phyloP scores from a whole-genome alignment of 2,329 filamentous ascomycete genomes.

The Colletotrichum siamense region DNA sequence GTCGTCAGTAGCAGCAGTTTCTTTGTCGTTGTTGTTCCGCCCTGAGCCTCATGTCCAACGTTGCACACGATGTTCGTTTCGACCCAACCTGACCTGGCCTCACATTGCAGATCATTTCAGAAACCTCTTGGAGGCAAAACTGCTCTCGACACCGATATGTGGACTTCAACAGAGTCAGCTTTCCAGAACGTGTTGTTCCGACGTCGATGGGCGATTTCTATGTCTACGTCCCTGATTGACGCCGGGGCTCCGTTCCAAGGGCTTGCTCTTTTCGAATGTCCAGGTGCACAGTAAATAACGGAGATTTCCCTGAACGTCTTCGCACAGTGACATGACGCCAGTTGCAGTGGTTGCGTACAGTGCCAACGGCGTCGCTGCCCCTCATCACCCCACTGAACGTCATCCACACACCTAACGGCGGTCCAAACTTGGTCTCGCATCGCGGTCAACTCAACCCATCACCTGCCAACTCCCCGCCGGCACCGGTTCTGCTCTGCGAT shows the following conservation, averaged over 20 bases:
- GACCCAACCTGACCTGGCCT: background rate
- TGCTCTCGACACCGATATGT: background rate
- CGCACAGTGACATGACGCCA: too few relatives aligned
- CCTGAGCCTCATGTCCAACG: background rate
- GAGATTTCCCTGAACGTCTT: background rate
- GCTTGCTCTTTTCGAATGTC: background rate
- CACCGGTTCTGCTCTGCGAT: background rate
- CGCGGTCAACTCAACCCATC: background rate
- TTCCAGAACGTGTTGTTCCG: background rate
- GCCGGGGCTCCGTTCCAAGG: background rate
- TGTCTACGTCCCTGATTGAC: background rate
- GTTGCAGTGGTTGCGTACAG: background rate
- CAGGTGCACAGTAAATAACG: background rate
- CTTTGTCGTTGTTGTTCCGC: background rate
- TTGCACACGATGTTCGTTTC: background rate
- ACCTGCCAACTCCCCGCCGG: background rate
- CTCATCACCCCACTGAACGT: constrained; percentile 23
- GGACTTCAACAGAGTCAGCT: background rate
- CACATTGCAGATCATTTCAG: background rate
- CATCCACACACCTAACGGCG: constrained; percentile 9
- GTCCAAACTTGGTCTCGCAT: constrained; percentile 9
- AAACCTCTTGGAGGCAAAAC: background rate
- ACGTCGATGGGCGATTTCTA: background rate
- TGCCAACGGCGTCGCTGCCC: background rate
- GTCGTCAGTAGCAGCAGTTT: background rate